Conservation (phyloP, 2,329 filamentous ascomycete species). For the Ophiocordyceps robertsii region DNA sequence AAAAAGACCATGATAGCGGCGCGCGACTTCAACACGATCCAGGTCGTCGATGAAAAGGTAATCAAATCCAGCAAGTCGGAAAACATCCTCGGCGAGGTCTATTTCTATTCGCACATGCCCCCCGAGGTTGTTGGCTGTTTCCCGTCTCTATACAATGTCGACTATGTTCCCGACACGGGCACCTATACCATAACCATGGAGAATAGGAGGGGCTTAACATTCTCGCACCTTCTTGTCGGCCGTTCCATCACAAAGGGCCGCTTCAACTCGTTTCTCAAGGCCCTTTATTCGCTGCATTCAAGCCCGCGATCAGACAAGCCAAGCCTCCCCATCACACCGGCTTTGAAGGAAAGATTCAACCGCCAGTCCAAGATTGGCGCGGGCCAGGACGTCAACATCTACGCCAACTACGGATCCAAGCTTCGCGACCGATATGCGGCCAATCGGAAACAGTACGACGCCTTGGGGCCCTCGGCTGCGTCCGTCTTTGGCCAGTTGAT, state of each 20-base stretch:
- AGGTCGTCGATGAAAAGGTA: constrained; percentile 14
- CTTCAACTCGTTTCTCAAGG: constrained; percentile 10
- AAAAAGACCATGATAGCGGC: constrained; percentile 14
- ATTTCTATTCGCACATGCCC: constrained; percentile 17
- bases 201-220: constrained; percentile 13
- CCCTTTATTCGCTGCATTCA: constrained; percentile 8
- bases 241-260: constrained; percentile 16
- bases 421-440: constrained; percentile 10
- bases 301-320: not conserved
- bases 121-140: constrained; percentile 8
- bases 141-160: constrained; percentile 12
- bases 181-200: constrained; percentile 16
- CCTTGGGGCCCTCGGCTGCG: constrained; percentile 10
- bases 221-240: constrained; percentile 15
- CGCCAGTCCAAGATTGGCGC: too few species aligned
- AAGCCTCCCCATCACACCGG: not conserved
- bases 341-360: not conserved
- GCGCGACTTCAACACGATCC: constrained; percentile 17
- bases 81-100: constrained; percentile 17
- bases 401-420: constrained; percentile 8
- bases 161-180: constrained; percentile 11
- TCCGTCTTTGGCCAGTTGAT: constrained; percentile 11
- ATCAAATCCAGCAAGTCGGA: constrained; percentile 17
- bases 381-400: not conserved
- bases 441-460: constrained; percentile 9